A percentile compares a stretch with the other conserved stretches of the same genome.
Evolutionary conservation across 108 stramenopile species (phyloP).

Genomic region (Cafeteria roenbergensis): DNA sequence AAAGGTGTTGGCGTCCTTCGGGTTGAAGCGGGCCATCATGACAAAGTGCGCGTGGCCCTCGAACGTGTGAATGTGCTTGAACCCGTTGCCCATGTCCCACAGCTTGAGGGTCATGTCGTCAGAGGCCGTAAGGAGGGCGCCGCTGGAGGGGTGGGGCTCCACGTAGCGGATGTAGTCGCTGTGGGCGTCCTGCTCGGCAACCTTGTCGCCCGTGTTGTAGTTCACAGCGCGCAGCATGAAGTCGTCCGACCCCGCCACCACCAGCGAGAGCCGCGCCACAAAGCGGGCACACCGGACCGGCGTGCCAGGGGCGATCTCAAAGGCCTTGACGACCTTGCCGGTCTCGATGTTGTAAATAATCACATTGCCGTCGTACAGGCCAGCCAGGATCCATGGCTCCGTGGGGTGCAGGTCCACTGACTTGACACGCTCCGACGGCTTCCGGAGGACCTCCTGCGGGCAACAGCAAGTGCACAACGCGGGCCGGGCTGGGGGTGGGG

Average conservation of each 20-base stretch:
- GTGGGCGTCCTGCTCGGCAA: constrained; percentile 93
- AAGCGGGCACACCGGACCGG: constrained; percentile 94
- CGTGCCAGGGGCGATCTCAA: constrained; percentile 77
- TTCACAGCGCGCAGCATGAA: constrained; percentile 68
- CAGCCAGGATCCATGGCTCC: constrained; percentile 89
- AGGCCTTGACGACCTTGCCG: constrained; percentile 57
- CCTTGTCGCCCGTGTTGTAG: constrained; percentile 97
- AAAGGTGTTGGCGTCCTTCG: constrained; percentile 96
- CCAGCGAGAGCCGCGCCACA: constrained; percentile 88
- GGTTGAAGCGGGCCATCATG: constrained; percentile 98
- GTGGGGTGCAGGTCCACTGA: constrained; percentile 87
- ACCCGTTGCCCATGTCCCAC: constrained; percentile 13
- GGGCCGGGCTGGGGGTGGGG: no score
- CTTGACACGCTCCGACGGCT: constrained; percentile 83
- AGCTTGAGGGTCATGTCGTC: constrained; percentile 96
- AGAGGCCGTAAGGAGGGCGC: constrained; percentile 66
- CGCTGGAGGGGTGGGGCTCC: constrained; percentile 88
- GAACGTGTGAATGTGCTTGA: constrained; percentile 31
- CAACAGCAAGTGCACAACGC: no score
- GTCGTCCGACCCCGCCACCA: constrained; percentile 73
- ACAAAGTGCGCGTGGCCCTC: constrained; percentile 98
- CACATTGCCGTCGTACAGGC: constrained; percentile 89
- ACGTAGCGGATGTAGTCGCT: constrained; percentile 92
- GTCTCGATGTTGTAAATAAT: constrained; percentile 90
- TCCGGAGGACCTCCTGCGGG: constrained; percentile 24